Evolutionary conservation across 83 land plant genomes (phyloP).

Genomic region (Picea abies): DNA sequence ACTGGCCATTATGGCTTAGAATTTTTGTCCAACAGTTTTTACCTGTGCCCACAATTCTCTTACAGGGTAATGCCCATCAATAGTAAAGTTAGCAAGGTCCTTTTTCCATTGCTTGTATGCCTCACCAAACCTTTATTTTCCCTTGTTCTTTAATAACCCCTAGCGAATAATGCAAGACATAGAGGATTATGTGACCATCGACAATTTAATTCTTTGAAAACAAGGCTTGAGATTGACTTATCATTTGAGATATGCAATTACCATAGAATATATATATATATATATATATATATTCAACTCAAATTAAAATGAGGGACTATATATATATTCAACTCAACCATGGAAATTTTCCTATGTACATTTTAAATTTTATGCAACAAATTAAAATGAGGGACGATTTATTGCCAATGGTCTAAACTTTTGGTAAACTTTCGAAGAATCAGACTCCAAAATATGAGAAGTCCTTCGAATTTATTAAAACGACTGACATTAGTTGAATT

Average conservation of each 20-base stretch:
- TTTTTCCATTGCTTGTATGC: conserved; percentile 85
- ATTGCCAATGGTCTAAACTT: neutral
- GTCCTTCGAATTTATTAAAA: neutral
- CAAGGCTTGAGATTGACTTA: neutral
- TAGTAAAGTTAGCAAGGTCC: conserved; percentile 83
- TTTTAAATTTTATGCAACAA: too few relatives aligned
- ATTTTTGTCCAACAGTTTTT: conserved; percentile 80
- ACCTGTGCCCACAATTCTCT: conserved; percentile 91
- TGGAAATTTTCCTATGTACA: neutral
- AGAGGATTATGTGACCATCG: neutral
- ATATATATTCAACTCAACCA: neutral
- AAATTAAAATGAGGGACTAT: too few relatives aligned
- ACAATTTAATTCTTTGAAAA: neutral
- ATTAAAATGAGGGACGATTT: neutral
- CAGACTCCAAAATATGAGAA: neutral
- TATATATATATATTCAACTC: too few relatives aligned
- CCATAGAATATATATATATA: neutral
- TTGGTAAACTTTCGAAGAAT: neutral
- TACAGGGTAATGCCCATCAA: conserved; percentile 96
- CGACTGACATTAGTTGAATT: neutral
- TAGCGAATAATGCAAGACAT: conserved; percentile 21
- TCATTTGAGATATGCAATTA: neutral
- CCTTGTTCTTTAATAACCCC: conserved; percentile 92
- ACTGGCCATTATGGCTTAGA: conserved; percentile 66
- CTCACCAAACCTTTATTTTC: conserved; percentile 77